Base-by-base conservation (phyloP, 1,284 basidiomycete genomes). In the Abortiporus biennis region DNA sequence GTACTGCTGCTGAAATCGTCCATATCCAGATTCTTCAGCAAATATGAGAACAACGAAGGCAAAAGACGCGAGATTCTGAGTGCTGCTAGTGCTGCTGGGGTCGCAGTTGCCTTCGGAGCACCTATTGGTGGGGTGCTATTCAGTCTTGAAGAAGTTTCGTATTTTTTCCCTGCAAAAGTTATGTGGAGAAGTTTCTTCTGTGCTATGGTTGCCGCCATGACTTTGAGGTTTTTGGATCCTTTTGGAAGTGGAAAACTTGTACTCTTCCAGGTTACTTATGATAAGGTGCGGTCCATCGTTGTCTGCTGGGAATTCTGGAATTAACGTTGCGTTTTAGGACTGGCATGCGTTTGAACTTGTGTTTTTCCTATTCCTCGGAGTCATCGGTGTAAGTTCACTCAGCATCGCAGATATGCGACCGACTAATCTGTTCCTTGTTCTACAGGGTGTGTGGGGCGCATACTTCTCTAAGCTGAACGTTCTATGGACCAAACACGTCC, bases 121-220 rank as follows among this genome's bases (percentile, higher is more conserved):
- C 92, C 93, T 0, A 89, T 97, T 35, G 93, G 93, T 29, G 93
- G 93, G 6, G 92, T 92, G 0, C 64, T 96, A 32, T 95, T 96
- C 63, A 92, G 90, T 47, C 66, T 95, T 47, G 91, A 94, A 62
- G 93, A 96, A 62, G 92, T 97, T 2, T 92, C 91, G 2, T 94
- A 93, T 61, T 96, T 91, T 65, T 97, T 97, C 61, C 93, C 93
- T 11, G 85, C 92, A 0, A 93, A 95, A 67, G 89, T 86, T 46
- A 86, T 94, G 90, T 94, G 90, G 91, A 72, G 90, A 67, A 89
- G 88, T 52, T 96, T 96, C 67, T 95, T 93, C 68, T 95, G 92
- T 56, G 93, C 93, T 0, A 93, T 92, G 75, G 86, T 95, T 51
- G 92, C 92, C 1, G 91, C 91, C 2, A 80, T 92, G 48, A 92